Base-by-base conservation (phyloP, 768 basidiomycete species). In the Boletellus ananiceps region DNA sequence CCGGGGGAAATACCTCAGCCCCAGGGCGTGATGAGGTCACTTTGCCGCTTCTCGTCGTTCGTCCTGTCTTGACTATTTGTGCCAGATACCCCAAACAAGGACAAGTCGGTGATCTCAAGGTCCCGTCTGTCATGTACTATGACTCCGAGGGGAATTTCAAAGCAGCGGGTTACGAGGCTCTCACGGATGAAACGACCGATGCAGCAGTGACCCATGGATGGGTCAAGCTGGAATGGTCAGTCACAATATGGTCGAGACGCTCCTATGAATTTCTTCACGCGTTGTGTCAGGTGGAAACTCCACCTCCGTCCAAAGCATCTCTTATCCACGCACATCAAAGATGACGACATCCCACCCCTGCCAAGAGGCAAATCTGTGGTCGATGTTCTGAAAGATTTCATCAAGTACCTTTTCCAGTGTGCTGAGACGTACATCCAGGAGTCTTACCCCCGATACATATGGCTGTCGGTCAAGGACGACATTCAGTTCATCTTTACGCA, bases 91-190 rank as follows among this genome's bases (percentile, higher is more conserved):
- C 73, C 7, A 71, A 69, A 1, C 72, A 74, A 35, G 70, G 71
- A 42, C 58, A 66, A 46, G 53, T 64, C 3, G 71, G 73, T 12
- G 69, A 71, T 40, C 70, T 62, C 35, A 77, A 77, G 53, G 70
- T 77, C 14, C 76, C 77, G 0, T 72, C 73, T 11, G 58, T 77
- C 37, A 55, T 78, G 23, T 78, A 72, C 50, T 78, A 78, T 42
- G 71, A 75, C 43, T 40, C 56, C 27, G 40, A 56, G 14, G 76
- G 76, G 3, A 56, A 56, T 3, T 62, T 73, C 6, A 59, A 63
- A 33, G 69, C 71, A 2, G 65, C 69, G 2, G 75, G 76, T 1
- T 74, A 72, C 4, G 75, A 77, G 56, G 70, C 74, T 0, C 59
- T 67, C 18, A 57, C 58, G 12, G 69, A 74, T 1, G 65, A 64